Evolutionary conservation across 345 rosid genomes (phyloP), one percentile per base, ranked within the genome.

Genomic region (Firmiana major): DNA sequence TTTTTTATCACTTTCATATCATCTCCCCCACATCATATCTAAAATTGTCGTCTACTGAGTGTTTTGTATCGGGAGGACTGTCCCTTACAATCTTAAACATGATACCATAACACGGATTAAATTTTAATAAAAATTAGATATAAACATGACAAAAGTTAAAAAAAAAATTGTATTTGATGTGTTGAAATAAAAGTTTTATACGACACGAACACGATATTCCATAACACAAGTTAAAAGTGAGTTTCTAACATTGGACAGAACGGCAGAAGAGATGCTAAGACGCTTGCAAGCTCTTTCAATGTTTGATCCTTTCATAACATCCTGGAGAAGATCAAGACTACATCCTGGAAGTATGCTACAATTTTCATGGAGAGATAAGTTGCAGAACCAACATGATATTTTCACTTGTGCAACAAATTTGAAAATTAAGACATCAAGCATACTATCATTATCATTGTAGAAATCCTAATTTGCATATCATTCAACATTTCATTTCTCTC

Each of bases 381-480:
- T 34, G 64, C 43, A 73, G 60, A 73, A 73, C 66, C 53, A 26
- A 74, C 65, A 58, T 55, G 77, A 6, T 45, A 22, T 15, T 74
- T 74, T 62, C 77, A 75, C 31, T 24, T 19, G 6, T 46, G 58
- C 55, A 75, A 54, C 60, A 75, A 46, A 46, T 48, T 31, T 63
- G 57, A 63, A 59, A 19, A 62, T 28, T 10, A 75, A 28, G 55
- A 46, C 66, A 74, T 43, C 58, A 46, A 62, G 59, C 58, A 57
- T 72, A 60, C 17, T 26, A 62, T 62, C 66, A 75, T 62, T 59
- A 62, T 62, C 69, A 62, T 75, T 75, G 43, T 45, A 62, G 19
- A 43, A 42, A 75, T 46, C 65, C 43, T 59, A 59, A 21, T 59
- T 75, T 62, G 70, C 68, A 75, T 59, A 75, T 26, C 77, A 75